These are phyloP conservation scores for Mimosa bimucronata DNA, from an alignment of 306 rosid species.

Conservation along the genomic window DNA sequence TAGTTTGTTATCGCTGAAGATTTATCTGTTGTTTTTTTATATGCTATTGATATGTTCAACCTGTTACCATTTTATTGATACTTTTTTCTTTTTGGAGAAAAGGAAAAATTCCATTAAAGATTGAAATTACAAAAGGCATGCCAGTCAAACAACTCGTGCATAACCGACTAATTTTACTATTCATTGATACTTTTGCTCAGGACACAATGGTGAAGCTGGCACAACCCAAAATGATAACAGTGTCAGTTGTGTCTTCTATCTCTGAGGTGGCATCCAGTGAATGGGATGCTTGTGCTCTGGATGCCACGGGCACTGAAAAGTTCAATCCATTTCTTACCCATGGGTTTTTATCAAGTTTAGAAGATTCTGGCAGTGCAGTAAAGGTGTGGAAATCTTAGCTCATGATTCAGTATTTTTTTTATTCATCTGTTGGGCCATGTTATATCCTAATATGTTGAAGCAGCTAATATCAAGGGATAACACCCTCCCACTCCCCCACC, in stretches of 20 bases:
- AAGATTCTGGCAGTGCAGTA: constrained; percentile 65
- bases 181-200: constrained; percentile 36
- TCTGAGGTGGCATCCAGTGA: constrained; percentile 66
- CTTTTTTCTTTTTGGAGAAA: background rate
- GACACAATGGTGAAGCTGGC: constrained; percentile 38
- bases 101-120: no score
- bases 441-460: background rate
- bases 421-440: background rate
- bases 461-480: constrained; percentile 1
- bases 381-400: constrained; percentile 47
- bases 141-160: no score
- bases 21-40: background rate
- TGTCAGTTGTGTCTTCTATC: constrained; percentile 71
- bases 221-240: constrained; percentile 49
- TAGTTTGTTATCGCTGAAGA: background rate
- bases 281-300: constrained; percentile 87
- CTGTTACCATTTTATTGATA: constrained; percentile 3
- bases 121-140: no score
- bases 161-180: no score
- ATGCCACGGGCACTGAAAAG: constrained; percentile 63
- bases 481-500: background rate
- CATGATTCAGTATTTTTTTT: background rate
- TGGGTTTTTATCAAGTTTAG: constrained; percentile 77
- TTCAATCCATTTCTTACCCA: constrained; percentile 82
- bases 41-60: background rate